Percentiles rank a stretch among this genome's conserved stretches.
Conservation (phyloP, 148 eudicot genomes). For the Silene uniflora region DNA sequence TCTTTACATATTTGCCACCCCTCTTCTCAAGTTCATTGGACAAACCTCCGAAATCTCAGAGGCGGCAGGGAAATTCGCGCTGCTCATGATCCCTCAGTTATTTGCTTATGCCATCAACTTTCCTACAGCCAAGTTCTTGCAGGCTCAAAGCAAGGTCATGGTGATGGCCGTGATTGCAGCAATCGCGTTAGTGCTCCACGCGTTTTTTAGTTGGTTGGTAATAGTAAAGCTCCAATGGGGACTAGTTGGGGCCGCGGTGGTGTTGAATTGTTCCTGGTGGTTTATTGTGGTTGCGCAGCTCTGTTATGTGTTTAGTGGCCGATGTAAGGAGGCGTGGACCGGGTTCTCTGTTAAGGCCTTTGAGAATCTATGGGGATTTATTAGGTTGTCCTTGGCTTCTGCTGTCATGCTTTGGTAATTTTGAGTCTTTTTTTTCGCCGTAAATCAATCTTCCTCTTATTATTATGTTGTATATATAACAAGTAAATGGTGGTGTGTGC, state of each 20-base stretch:
- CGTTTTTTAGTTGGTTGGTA: constrained; percentile 52
- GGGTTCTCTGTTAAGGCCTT: constrained; percentile 54
- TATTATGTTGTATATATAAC: not conserved
- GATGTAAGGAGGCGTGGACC: constrained; percentile 46
- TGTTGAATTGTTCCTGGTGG: constrained; percentile 67
- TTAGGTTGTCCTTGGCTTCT: constrained; percentile 51
- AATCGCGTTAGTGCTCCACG: constrained; percentile 42
- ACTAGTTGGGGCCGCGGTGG: constrained; percentile 55
- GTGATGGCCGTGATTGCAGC: constrained; percentile 54
- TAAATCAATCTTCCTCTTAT: too few relatives aligned
- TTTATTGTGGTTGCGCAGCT: constrained; percentile 50
- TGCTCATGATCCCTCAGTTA: constrained; percentile 67
- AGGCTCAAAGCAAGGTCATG: constrained; percentile 62
- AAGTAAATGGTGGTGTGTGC: constrained; percentile 18
- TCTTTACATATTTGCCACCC: constrained; percentile 49
- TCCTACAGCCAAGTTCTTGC: constrained; percentile 73
- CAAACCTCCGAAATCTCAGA: constrained; percentile 47
- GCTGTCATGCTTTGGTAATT: constrained; percentile 64
- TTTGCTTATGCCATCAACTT: constrained; percentile 65
- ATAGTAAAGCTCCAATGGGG: constrained; percentile 63
- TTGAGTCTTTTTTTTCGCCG: too few relatives aligned
- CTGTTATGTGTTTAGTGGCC: constrained; percentile 38
- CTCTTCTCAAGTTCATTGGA: constrained; percentile 44
- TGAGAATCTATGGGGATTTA: constrained; percentile 45
- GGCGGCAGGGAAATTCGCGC: constrained; percentile 60